Percentiles rank a stretch among this genome's conserved stretches.
phyloP scores from a whole-genome alignment of 2,329 filamentous ascomycete genomes.

The Penicillium paneum region DNA sequence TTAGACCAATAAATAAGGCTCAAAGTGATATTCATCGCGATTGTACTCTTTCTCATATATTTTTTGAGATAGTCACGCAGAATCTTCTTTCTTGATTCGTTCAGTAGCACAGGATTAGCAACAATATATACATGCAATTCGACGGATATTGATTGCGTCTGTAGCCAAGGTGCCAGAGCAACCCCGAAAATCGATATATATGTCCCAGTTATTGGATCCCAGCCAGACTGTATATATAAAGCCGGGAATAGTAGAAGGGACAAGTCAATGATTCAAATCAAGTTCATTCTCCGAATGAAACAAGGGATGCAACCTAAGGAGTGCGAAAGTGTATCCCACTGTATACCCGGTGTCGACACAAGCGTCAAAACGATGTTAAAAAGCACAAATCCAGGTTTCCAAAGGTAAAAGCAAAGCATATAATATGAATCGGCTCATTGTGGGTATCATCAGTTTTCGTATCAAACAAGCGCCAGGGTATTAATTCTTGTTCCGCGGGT shows the following conservation, averaged over 20 bases:
- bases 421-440: background rate
- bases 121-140: background rate
- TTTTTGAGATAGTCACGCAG: too few relatives aligned
- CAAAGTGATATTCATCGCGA: background rate
- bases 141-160: background rate
- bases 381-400: background rate
- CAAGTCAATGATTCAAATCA: background rate
- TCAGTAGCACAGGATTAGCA: background rate
- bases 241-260: constrained; percentile 12
- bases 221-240: background rate
- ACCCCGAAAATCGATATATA: background rate
- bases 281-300: constrained; percentile 26
- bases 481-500: constrained; percentile 32
- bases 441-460: constrained; percentile 9
- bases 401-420: background rate
- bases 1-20: background rate
- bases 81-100: too few relatives aligned
- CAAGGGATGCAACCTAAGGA: constrained; percentile 23
- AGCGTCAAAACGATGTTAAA: background rate
- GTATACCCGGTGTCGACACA: constrained; percentile 17
- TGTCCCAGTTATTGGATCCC: constrained; percentile 5
- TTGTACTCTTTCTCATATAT: background rate
- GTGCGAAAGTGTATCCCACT: constrained; percentile 21
- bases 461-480: constrained; percentile 11
- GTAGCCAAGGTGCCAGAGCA: background rate